Conservation (phyloP, 805 yeast genomes). For the Torulaspora indica region DNA sequence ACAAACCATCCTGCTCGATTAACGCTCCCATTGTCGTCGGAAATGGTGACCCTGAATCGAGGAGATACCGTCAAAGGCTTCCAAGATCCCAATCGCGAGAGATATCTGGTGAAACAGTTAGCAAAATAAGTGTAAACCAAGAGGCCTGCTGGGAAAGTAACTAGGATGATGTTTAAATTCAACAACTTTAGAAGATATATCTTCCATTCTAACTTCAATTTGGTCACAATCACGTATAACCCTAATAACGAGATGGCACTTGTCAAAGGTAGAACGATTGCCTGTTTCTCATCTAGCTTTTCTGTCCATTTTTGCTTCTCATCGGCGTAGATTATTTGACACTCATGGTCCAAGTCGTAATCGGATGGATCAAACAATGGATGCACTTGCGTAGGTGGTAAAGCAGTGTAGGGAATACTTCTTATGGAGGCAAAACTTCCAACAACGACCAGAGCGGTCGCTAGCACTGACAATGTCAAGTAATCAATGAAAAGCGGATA, state of each 20-base stretch:
- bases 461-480: constrained; percentile 5
- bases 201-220: constrained; percentile 27
- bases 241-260: constrained; percentile 34
- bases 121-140: constrained; percentile 31
- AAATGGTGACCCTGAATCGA: constrained; percentile 42
- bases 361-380: constrained; percentile 43
- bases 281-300: constrained; percentile 31
- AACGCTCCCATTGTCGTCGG: constrained; percentile 36
- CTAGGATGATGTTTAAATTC: constrained; percentile 36
- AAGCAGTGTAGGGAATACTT: constrained; percentile 29
- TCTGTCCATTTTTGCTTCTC: constrained; percentile 13
- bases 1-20: constrained; percentile 40
- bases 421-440: constrained; percentile 38
- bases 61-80: constrained; percentile 31
- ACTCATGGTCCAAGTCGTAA: constrained; percentile 29
- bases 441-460: constrained; percentile 29
- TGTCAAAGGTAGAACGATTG: constrained; percentile 42
- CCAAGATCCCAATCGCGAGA: constrained; percentile 28
- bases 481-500: constrained; percentile 8
- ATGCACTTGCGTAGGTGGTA: constrained; percentile 37
- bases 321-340: constrained; percentile 18
- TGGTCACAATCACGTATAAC: constrained; percentile 19
- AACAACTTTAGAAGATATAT: constrained; percentile 34
- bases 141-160: constrained; percentile 36
- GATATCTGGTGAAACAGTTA: constrained; percentile 29